A percentile compares a stretch with the other conserved stretches of the same genome.
Evolutionary conservation across 805 yeast genomes (phyloP).

Genomic region (Myxozyma neotropica): DNA sequence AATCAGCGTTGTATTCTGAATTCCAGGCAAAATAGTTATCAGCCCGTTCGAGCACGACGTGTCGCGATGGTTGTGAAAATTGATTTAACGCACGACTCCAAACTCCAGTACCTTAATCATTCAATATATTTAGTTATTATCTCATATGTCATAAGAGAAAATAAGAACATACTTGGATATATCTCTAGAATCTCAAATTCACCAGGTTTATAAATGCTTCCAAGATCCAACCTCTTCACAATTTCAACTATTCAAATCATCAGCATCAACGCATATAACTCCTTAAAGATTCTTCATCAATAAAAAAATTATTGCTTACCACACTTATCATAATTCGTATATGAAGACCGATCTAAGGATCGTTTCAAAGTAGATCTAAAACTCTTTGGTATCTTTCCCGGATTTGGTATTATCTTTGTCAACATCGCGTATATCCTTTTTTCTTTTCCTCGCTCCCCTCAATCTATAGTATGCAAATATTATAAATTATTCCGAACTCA

Average conservation of each 20-base stretch:
- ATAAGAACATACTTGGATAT: conserved; percentile 9
- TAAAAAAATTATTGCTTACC: not conserved
- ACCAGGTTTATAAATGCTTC: conserved; percentile 3
- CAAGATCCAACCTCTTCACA: conserved; percentile 7
- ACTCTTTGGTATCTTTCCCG: not conserved
- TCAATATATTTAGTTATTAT: not conserved
- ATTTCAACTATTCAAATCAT: conserved; percentile 10
- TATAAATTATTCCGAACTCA: too few species aligned
- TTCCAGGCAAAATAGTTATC: conserved; percentile 39
- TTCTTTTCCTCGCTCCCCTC: too few species aligned
- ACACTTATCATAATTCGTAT: conserved; percentile 4
- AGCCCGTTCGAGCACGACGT: conserved; percentile 62
- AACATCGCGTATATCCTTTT: too few species aligned
- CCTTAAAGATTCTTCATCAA: not conserved
- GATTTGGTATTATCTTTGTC: not conserved
- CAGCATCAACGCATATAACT: not conserved
- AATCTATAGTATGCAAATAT: too few species aligned
- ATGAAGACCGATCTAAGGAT: conserved; percentile 1
- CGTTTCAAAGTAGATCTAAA: not conserved
- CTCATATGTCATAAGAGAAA: not conserved
- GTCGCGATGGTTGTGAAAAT: conserved; percentile 61
- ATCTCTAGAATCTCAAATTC: conserved; percentile 18
- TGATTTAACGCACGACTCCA: conserved; percentile 66
- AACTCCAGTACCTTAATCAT: conserved; percentile 52
- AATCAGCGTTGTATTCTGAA: conserved; percentile 17